Conservation (phyloP, 257 asterid genomes). For the Handroanthus guayacan region DNA sequence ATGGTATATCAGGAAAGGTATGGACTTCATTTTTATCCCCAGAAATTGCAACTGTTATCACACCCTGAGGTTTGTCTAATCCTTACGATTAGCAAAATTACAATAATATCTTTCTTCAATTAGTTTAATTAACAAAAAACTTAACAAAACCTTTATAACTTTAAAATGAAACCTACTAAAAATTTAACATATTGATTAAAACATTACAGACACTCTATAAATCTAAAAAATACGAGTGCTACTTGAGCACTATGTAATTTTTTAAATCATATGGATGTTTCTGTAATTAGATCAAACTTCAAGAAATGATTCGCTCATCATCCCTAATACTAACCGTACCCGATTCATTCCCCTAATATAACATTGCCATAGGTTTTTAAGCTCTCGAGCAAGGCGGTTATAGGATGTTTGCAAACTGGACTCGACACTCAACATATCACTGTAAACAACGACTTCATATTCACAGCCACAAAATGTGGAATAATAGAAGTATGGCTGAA, state of each 20-base stretch:
- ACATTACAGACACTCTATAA: too few species aligned
- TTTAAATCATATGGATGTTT: too few species aligned
- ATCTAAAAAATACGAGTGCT: too few species aligned
- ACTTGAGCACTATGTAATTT: too few species aligned
- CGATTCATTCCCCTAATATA: not conserved
- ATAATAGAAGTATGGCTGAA: constrained; percentile 73
- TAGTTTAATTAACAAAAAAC: too few species aligned
- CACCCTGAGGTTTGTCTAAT: not conserved
- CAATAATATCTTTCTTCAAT: too few species aligned
- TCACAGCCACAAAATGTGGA: constrained; percentile 72
- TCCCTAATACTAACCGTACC: not conserved
- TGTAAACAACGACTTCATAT: constrained; percentile 64
- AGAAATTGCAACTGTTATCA: not conserved
- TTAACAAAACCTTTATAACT: too few species aligned
- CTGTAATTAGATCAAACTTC: too few species aligned
- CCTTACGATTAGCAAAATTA: too few species aligned
- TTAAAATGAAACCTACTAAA: too few species aligned
- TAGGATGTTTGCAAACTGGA: constrained; percentile 60
- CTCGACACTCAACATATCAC: constrained; percentile 60
- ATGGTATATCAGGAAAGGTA: constrained; percentile 86
- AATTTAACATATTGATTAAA: too few species aligned
- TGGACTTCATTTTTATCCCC: not conserved
- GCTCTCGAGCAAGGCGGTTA: constrained; percentile 69
- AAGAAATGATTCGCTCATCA: too few species aligned
- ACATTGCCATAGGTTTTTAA: constrained; percentile 60